Evolutionary conservation across 768 basidiomycete genomes (phyloP).

Genomic region (Tricholoma bakamatsutake): DNA sequence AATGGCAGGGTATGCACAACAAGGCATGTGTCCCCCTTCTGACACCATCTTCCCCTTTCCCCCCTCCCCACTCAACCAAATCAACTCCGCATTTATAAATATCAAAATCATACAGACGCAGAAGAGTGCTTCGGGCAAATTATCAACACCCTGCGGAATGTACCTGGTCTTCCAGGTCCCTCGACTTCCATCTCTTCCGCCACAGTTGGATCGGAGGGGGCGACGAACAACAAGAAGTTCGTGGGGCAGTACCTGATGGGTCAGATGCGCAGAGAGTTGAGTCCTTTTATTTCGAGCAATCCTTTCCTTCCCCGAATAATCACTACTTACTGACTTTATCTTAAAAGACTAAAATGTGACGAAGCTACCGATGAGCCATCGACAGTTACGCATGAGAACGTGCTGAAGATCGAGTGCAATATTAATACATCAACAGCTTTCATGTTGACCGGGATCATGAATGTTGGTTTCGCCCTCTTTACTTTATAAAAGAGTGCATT

Average conservation of each 20-base stretch:
- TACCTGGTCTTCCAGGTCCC: slow-evolving; percentile 40
- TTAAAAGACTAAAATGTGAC: slow-evolving; percentile 65
- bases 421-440: slow-evolving; percentile 85
- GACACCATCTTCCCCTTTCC: not conserved
- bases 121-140: slow-evolving; percentile 87
- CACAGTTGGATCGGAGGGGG: slow-evolving; percentile 15
- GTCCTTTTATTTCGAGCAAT: slow-evolving; percentile 7
- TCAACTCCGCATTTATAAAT: not conserved
- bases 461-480: slow-evolving; percentile 35
- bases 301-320: not conserved
- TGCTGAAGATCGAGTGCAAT: slow-evolving; percentile 90
- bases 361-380: slow-evolving; percentile 78
- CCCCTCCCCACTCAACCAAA: slow-evolving; percentile 19
- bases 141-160: slow-evolving; percentile 63
- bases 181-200: slow-evolving; percentile 6
- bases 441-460: slow-evolving; percentile 80
- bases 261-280: slow-evolving; percentile 63
- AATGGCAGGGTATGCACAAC: slow-evolving; percentile 66
- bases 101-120: slow-evolving; percentile 53
- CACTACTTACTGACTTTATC: not conserved
- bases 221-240: slow-evolving; percentile 46
- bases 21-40: slow-evolving; percentile 34
- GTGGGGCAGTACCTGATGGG: slow-evolving; percentile 81
- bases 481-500: not conserved
- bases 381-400: slow-evolving; percentile 57